phyloP scores from a whole-genome alignment of 306 rosid genomes.

The Quercus variabilis region DNA sequence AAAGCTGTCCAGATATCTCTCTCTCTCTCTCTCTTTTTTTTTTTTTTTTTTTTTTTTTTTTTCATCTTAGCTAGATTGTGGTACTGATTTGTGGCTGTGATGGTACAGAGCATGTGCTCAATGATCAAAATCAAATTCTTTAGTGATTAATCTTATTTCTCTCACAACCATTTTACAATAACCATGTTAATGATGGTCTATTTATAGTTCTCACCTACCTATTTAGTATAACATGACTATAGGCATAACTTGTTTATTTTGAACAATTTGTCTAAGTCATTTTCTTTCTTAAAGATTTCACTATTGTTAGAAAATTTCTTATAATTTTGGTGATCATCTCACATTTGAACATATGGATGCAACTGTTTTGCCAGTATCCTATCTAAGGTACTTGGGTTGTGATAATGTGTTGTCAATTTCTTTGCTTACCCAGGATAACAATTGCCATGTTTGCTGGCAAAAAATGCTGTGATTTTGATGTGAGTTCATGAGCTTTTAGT shows the following conservation, averaged over 20 bases:
- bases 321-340: not conserved
- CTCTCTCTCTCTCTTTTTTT: too few relatives aligned
- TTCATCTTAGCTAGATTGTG: not conserved
- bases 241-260: not conserved
- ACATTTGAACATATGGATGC: not conserved
- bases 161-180: too few relatives aligned
- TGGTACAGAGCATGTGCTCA: not conserved
- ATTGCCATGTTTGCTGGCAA: not conserved
- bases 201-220: not conserved
- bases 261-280: not conserved
- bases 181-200: too few relatives aligned
- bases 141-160: not conserved
- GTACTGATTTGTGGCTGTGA: not conserved
- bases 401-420: not conserved
- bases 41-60: not conserved
- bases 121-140: not conserved
- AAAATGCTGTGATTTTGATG: not conserved
- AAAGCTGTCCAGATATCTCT: not conserved
- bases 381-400: not conserved
- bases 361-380: not conserved
- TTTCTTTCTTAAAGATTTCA: not conserved
- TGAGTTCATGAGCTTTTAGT: not conserved
- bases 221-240: not conserved
- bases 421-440: not conserved
- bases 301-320: not conserved